A percentile compares a stretch with the other conserved stretches of the same genome.
phyloP scores from a whole-genome alignment of 2,329 filamentous ascomycete species.

The Rhexocercosporidium sp. region DNA sequence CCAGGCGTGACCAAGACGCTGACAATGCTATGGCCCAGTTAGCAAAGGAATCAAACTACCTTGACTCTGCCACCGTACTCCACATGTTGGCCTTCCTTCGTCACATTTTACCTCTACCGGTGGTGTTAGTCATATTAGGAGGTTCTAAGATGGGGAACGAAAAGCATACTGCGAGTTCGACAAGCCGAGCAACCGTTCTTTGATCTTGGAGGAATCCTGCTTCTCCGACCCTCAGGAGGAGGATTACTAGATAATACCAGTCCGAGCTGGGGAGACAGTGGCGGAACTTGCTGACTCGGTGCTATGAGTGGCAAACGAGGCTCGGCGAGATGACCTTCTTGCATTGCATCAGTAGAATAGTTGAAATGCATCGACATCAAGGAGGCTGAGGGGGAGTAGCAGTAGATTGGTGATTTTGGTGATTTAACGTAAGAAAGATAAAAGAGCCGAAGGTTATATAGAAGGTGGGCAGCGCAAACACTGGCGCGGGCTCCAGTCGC shows the following conservation, averaged over 20 bases:
- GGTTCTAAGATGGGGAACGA: background rate
- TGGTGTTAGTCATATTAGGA: background rate
- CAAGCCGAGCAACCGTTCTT: conserved; percentile 39
- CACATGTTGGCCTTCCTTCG: conserved; percentile 58
- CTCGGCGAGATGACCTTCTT: conserved; percentile 26
- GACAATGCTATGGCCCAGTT: conserved; percentile 15
- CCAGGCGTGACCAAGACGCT: too few species aligned
- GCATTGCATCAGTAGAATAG: conserved; percentile 31
- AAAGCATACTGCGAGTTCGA: conserved; percentile 15
- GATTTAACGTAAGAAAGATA: background rate
- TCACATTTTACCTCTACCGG: conserved; percentile 57
- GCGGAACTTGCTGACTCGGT: conserved; percentile 19
- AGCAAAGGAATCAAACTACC: background rate
- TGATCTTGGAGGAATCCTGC: conserved; percentile 40
- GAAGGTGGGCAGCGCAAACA: too few species aligned
- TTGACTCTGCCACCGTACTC: conserved; percentile 46
- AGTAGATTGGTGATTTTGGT: background rate
- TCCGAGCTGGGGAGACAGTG: background rate
- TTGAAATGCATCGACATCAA: conserved; percentile 16
- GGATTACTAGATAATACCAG: background rate
- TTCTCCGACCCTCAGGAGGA: conserved; percentile 13
- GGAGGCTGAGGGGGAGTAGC: background rate
- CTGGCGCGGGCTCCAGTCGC: background rate
- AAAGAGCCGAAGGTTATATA: background rate
- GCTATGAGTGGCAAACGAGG: too few species aligned